Base-by-base conservation (phyloP, 163 green algal genomes). In the Volvox carteri region DNA sequence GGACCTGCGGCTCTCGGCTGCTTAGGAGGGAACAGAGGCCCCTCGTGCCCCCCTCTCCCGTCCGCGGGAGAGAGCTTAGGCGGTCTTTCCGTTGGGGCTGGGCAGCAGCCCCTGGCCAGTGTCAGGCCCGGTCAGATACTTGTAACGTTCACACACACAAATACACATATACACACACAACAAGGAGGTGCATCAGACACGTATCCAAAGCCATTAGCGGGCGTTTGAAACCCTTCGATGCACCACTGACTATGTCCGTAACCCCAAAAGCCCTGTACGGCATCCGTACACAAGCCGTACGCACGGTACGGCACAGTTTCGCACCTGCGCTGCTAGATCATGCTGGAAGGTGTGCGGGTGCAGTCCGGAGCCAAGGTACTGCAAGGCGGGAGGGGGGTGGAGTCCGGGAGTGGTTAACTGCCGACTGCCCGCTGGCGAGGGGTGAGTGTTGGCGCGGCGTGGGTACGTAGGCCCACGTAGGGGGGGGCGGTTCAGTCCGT, bases 341-440 rank as follows among this genome's bases (percentile, higher is more conserved):
- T 74, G 23, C 23, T 88, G 67, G 67, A 88, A 88, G 11, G 67
- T 30, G 23, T 30, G 30, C 2, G 81, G 80, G 35, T 79, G 80
- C 80, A 87, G 48, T 23, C 80, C 80, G 23, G 41, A 68, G 33
- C 65, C 44, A 19, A 81, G 33, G 46, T 62, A 87, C 86, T 90
- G 75, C 19, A 52, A 33, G 48, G 48, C 35, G 35, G 52, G 77
- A 41, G 77, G 52, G 19, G 50, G 58, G 42, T 11, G 42, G 18
- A n/a, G 72, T 23, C 54, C 25, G 54, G 8, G 4, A 30, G 54
- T 30, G 54, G 54, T 19, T 65, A 11, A 12, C 2, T 7, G 3
- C 54, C 25, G 8, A 65, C 28, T 30, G 5, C 54, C 54, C 19
- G 54, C 28, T 65, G 19, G 54, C 19, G 54, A 65, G 28, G 8